phyloP scores from a whole-genome alignment of 768 basidiomycete genomes.

The Lanmaoa rubissima region DNA sequence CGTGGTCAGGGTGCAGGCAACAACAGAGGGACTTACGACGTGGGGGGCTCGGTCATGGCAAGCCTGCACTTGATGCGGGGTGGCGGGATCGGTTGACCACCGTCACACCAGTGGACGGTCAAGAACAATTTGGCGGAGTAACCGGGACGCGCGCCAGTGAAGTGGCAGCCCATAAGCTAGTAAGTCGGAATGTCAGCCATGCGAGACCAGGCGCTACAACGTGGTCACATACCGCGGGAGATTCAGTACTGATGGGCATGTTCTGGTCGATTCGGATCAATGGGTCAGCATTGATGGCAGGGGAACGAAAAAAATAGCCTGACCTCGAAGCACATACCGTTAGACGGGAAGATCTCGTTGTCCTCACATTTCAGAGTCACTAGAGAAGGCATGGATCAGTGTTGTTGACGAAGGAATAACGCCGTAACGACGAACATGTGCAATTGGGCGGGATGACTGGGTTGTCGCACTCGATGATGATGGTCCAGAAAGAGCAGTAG shows the following conservation, averaged over 20 bases:
- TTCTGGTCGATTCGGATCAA: background rate
- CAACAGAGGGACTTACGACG: too few relatives aligned
- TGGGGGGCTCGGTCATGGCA: too few relatives aligned
- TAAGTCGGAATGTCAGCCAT: background rate
- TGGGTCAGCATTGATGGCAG: background rate
- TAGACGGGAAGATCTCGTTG: background rate
- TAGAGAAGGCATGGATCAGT: background rate
- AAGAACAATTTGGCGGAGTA: background rate
- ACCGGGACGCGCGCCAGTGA: background rate
- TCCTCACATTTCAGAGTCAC: conserved; percentile 6
- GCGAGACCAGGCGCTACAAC: too few relatives aligned
- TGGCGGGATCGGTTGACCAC: background rate
- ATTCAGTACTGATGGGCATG: background rate
- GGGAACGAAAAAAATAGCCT: background rate
- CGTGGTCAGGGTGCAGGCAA: too few relatives aligned
- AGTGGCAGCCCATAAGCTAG: background rate
- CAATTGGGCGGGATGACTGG: background rate
- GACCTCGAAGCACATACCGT: conserved; percentile 4
- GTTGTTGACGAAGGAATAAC: background rate
- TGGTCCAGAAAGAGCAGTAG: conserved; percentile 5
- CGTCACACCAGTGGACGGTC: background rate
- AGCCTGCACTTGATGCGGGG: background rate
- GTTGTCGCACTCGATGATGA: too few relatives aligned
- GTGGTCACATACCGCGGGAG: background rate
- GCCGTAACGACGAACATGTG: background rate